Evolutionary conservation across 768 basidiomycete genomes (phyloP).

Genomic region (Ephemerocybe angulata): DNA sequence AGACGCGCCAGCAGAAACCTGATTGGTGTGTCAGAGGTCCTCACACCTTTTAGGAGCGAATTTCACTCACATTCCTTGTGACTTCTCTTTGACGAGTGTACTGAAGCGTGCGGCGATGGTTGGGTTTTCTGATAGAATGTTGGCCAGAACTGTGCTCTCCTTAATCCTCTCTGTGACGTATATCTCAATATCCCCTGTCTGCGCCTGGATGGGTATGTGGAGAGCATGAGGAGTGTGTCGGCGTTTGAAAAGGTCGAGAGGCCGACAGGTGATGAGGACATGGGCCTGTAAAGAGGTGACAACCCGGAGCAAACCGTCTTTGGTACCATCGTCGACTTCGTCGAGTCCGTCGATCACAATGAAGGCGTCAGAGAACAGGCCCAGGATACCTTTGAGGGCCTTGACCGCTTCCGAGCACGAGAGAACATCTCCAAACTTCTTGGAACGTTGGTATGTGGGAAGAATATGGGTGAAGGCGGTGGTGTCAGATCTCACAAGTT

Average conservation of each 20-base stretch:
- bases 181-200: background rate
- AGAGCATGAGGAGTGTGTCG: background rate
- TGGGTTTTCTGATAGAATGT: background rate
- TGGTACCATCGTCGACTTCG: background rate
- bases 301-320: background rate
- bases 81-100: background rate
- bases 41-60: too few species aligned
- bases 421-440: background rate
- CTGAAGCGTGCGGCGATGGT: background rate
- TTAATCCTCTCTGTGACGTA: background rate
- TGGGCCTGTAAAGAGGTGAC: background rate
- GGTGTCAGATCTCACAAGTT: background rate
- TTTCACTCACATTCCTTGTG: background rate
- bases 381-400: background rate
- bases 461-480: background rate
- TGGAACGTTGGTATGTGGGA: background rate
- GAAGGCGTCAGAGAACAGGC: background rate
- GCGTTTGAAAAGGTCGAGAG: background rate
- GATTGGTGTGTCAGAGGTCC: background rate
- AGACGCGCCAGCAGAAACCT: background rate
- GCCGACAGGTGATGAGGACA: background rate
- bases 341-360: slow-evolving; percentile 1
- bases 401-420: background rate
- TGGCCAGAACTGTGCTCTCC: background rate
- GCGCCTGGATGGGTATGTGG: background rate